phyloP scores from a whole-genome alignment of 1,139 yeast genomes.

The Wickerhamiella infanticola region DNA sequence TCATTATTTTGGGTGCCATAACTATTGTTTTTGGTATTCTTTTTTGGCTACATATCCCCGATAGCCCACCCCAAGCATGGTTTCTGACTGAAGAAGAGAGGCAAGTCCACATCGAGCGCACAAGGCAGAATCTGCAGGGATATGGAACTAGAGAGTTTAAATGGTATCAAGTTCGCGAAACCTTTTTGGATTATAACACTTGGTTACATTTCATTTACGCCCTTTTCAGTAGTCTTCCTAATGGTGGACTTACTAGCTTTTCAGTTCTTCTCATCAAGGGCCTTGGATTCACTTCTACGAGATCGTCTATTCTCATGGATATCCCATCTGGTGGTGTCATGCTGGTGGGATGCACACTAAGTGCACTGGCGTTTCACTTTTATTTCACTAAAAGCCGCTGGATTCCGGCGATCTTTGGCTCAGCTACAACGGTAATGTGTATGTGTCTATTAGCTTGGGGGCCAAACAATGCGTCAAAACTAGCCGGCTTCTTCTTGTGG shows the following conservation, averaged over 20 bases:
- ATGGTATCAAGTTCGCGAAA: conserved; percentile 33
- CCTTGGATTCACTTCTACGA: conserved; percentile 26
- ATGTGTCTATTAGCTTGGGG: conserved; percentile 34
- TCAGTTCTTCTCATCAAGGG: conserved; percentile 26
- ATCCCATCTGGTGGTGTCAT: conserved; percentile 27
- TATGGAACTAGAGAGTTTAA: conserved; percentile 41
- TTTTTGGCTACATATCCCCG: conserved; percentile 34
- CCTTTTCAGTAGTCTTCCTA: conserved; percentile 14
- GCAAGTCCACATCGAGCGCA: conserved; percentile 34
- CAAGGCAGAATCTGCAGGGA: conserved; percentile 34
- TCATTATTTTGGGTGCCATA: conserved; percentile 30
- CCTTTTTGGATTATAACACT: conserved; percentile 31
- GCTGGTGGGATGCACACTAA: conserved; percentile 17
- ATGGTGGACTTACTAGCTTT: conserved; percentile 36
- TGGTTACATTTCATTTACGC: conserved; percentile 31
- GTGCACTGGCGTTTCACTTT: conserved; percentile 16
- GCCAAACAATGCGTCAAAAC: conserved; percentile 21
- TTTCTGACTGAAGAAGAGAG: conserved; percentile 37
- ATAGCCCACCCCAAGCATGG: conserved; percentile 28
- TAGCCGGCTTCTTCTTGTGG: conserved; percentile 28
- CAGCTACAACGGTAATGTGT: conserved; percentile 24
- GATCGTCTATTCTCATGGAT: conserved; percentile 27
- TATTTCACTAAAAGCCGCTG: conserved; percentile 20
- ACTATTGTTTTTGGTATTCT: conserved; percentile 32
- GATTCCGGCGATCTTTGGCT: conserved; percentile 27